Base-by-base conservation (phyloP, 2,329 filamentous ascomycete species). In the Sarocladiaceae sp. region DNA sequence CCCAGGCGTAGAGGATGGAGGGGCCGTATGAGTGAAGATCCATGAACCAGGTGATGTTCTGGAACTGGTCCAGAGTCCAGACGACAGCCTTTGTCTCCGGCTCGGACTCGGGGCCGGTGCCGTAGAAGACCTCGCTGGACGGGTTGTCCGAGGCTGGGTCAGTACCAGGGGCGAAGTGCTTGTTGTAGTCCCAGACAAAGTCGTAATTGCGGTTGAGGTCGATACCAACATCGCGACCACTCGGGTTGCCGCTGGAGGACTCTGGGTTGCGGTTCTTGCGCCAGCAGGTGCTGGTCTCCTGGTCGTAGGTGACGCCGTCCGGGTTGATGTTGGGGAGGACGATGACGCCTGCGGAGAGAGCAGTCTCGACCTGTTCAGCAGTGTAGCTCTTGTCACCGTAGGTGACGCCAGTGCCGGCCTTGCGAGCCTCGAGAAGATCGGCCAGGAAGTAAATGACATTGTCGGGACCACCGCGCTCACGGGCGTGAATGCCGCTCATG, bases 401-500 rank as follows among this genome's bases (percentile, higher is more conserved):
- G 2, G 60, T 66, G 4, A 77, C 53, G 11, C 73, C 73, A 3
- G 59, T 62, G 18, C 64, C 62, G 41, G 66, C 61, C 52, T 69
- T 69, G 55, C 71, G 65, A 20, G 74, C 74, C 43, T 67, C 68
- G 12, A 78, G 62, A n/a, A 78, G 60, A 51, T 78, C 74, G 0
- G 70, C 63, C 33, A 76, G 63, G 62, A 73, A 77, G 62, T 74
- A 74, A 35, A 77, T 58, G n/a, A 77, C 59, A 50, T 71, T 69
- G 54, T 78, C 74, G 2, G 73, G 64, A 2, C 66, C 69, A 33
- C 73, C 73, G 20, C 74, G 67, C 55, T 78, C 74, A 18, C 73
- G 68, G 3, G 74, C 70, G 53, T 78, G 74, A 47, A 76, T 69
- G 21, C 61, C 70, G 24, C 67, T 69, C 43, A 70, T 72, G 44